A percentile compares a stretch with the other conserved stretches of the same genome.
phyloP scores from a whole-genome alignment of 2,329 filamentous ascomycete genomes.

The Neopestalotiopsis rosae region DNA sequence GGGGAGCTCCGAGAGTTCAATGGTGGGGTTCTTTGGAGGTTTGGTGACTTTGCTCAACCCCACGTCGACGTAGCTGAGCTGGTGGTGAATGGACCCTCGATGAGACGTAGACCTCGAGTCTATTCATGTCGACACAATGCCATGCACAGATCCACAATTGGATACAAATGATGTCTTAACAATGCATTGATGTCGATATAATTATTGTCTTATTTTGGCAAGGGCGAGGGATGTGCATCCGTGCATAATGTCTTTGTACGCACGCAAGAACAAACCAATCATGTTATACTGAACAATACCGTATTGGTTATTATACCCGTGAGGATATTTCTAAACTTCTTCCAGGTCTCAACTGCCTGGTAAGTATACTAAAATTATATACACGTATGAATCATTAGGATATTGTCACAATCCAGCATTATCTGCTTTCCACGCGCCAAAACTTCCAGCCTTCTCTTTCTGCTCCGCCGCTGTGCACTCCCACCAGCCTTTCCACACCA shows the following conservation, averaged over 20 bases:
- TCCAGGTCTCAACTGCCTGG: not conserved
- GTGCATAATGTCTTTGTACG: no score
- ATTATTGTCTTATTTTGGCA: not conserved
- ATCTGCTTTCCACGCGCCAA: conserved; percentile 68
- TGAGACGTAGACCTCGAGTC: not conserved
- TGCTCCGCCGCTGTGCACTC: conserved; percentile 71
- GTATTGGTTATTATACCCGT: not conserved
- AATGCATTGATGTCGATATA: no score
- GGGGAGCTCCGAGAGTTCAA: conserved; percentile 12
- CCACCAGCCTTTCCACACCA: conserved; percentile 86
- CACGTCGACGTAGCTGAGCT: conserved; percentile 4
- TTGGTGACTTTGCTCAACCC: conserved; percentile 11
- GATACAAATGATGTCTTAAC: not conserved
- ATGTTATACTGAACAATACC: not conserved
- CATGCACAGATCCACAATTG: not conserved
- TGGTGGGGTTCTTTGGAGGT: conserved; percentile 16
- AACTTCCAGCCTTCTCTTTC: conserved; percentile 86
- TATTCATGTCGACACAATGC: no score
- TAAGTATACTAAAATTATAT: conserved; percentile 3
- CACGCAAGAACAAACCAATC: no score
- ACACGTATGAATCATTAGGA: not conserved
- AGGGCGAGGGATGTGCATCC: no score
- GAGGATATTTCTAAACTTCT: not conserved
- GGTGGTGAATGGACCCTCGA: not conserved
- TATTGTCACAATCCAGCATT: conserved; percentile 19